Conservation (phyloP, 345 rosid genomes). For the Noccaea bulbosa region DNA sequence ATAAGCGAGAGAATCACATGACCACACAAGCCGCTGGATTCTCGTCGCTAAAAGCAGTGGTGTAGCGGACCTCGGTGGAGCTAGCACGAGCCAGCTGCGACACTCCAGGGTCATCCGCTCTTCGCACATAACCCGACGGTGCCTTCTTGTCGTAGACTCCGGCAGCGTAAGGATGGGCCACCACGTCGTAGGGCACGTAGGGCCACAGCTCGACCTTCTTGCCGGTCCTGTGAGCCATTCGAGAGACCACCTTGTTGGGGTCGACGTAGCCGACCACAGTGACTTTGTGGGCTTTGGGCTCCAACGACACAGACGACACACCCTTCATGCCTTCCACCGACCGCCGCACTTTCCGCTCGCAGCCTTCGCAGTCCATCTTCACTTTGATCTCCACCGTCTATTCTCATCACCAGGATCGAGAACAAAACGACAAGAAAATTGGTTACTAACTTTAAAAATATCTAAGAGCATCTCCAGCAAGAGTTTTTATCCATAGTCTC, state of each 20-base stretch:
- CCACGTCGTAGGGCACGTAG: slow-evolving; percentile 87
- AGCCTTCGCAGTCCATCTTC: slow-evolving; percentile 94
- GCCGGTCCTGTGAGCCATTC: slow-evolving; percentile 87
- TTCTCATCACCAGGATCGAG: neutral
- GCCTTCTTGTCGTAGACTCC: slow-evolving; percentile 96
- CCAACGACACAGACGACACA: slow-evolving; percentile 74
- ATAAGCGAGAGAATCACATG: slow-evolving; percentile 53
- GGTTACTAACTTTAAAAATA: neutral
- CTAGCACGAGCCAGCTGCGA: slow-evolving; percentile 92
- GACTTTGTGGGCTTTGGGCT: slow-evolving; percentile 79
- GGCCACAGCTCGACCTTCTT: slow-evolving; percentile 97
- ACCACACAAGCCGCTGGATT: slow-evolving; percentile 73
- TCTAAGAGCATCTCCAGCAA: too few relatives aligned
- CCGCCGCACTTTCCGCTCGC: slow-evolving; percentile 82
- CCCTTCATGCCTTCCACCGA: slow-evolving; percentile 96
- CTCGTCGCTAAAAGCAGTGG: slow-evolving; percentile 96
- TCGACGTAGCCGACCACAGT: slow-evolving; percentile 91
- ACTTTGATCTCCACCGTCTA: slow-evolving; percentile 94
- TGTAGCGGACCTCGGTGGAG: slow-evolving; percentile 92
- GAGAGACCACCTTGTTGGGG: slow-evolving; percentile 72
- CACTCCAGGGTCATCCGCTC: slow-evolving; percentile 58
- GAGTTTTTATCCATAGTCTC: too few relatives aligned
- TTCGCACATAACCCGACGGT: slow-evolving; percentile 83
- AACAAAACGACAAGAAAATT: slow-evolving; percentile 18
- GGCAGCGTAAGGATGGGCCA: slow-evolving; percentile 87